Conservation (phyloP, 768 basidiomycete genomes). For the Mycena kentingensis region DNA sequence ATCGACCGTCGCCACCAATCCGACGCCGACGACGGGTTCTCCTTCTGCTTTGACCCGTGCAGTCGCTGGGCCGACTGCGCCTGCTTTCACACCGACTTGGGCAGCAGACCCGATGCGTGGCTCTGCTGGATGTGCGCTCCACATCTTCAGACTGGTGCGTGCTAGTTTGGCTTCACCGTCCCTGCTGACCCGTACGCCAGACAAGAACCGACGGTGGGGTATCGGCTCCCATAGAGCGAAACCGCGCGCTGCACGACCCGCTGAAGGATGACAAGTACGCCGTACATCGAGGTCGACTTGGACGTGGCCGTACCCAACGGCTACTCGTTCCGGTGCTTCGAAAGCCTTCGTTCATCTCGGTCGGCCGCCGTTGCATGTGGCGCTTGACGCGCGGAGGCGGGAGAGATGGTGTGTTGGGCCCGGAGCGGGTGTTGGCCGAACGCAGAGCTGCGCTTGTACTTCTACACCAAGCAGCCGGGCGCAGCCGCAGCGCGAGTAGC, state of each 20-base stretch:
- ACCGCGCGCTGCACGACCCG: constrained; percentile 21
- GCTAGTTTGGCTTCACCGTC: not conserved
- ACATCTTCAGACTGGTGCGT: constrained; percentile 15
- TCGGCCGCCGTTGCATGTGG: constrained; percentile 74
- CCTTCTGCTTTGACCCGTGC: constrained; percentile 83
- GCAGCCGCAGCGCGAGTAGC: too few species aligned
- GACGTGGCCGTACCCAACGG: constrained; percentile 47
- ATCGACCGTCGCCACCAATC: constrained; percentile 77
- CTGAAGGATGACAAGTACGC: constrained; percentile 48
- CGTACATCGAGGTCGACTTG: constrained; percentile 47
- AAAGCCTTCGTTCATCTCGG: constrained; percentile 83
- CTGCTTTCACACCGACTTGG: constrained; percentile 67
- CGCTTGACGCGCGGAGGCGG: constrained; percentile 75
- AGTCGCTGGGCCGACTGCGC: constrained; percentile 82
- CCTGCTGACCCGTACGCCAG: constrained; percentile 14
- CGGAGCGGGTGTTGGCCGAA: constrained; percentile 68
- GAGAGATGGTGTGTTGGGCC: constrained; percentile 64
- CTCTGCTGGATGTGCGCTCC: constrained; percentile 71
- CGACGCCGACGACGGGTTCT: constrained; percentile 78
- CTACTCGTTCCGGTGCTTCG: constrained; percentile 73
- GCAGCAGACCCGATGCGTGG: constrained; percentile 72
- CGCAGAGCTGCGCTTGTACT: constrained; percentile 50
- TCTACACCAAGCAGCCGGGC: too few species aligned
- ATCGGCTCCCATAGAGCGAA: constrained; percentile 27
- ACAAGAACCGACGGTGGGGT: constrained; percentile 13